phyloP scores from a whole-genome alignment of 2,329 filamentous ascomycete species.

The Alternaria sp. region DNA sequence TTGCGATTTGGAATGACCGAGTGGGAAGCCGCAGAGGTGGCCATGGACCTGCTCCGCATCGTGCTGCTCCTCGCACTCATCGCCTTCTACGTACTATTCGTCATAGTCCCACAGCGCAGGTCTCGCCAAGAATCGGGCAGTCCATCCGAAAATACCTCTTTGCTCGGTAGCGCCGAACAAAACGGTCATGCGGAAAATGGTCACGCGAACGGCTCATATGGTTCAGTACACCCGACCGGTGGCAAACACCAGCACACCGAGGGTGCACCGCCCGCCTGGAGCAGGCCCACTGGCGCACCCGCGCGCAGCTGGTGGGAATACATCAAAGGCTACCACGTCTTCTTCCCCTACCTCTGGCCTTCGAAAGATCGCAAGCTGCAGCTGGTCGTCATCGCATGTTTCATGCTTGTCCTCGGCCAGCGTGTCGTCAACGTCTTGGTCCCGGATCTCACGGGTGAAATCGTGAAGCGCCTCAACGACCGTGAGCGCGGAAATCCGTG shows the following conservation, averaged over 20 bases:
- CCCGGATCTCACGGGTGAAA: constrained; percentile 77
- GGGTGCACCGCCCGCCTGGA: constrained; percentile 79
- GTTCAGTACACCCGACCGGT: constrained; percentile 52
- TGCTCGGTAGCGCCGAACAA: constrained; percentile 59
- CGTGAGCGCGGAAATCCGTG: constrained; percentile 66
- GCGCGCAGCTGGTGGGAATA: constrained; percentile 97
- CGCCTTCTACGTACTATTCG: constrained; percentile 65
- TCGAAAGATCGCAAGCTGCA: constrained; percentile 78
- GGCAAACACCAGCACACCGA: constrained; percentile 54
- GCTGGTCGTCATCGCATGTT: constrained; percentile 80
- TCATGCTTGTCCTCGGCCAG: constrained; percentile 78
- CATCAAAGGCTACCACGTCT: constrained; percentile 85
- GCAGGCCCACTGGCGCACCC: constrained; percentile 83
- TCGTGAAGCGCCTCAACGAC: constrained; percentile 76
- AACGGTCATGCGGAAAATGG: constrained; percentile 55
- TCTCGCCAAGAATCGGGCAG: constrained; percentile 29
- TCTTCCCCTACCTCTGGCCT: constrained; percentile 97
- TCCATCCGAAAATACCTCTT: constrained; percentile 66
- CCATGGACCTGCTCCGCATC: constrained; percentile 71
- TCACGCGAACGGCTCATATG: constrained; percentile 62
- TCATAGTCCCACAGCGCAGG: constrained; percentile 42
- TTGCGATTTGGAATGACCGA: constrained; percentile 52
- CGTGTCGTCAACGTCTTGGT: constrained; percentile 86
- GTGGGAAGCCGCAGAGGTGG: constrained; percentile 71
- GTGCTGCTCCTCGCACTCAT: constrained; percentile 67